These are phyloP conservation scores for Dothidotthia symphoricarpi DNA, from an alignment of 2,329 filamentous ascomycete species.

Conservation along the genomic window DNA sequence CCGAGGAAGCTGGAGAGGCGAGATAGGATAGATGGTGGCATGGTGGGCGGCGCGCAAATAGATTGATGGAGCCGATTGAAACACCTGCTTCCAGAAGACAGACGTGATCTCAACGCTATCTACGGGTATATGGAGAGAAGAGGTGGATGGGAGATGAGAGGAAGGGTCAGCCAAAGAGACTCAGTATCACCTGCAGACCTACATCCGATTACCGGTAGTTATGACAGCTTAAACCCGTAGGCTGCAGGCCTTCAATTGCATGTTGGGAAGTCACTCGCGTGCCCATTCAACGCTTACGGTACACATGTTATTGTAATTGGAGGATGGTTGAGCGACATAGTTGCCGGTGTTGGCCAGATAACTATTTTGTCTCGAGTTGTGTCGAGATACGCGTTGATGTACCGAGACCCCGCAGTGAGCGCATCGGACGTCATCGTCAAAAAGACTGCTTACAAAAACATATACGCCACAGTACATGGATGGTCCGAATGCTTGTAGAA, in stretches of 20 bases:
- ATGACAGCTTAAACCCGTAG: conserved; percentile 14
- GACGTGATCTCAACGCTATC: neutral
- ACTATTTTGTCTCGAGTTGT: no score
- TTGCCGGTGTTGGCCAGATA: no score
- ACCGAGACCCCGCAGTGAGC: no score
- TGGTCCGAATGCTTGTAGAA: no score
- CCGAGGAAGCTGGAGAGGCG: conserved; percentile 33
- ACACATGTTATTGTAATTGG: conserved; percentile 1
- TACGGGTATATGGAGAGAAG: conserved; percentile 1
- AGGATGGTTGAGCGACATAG: neutral
- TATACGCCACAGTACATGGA: no score
- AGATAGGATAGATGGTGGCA: conserved; percentile 19
- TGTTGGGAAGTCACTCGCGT: conserved; percentile 8
- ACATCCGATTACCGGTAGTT: conserved; percentile 5
- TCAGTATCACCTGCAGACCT: conserved; percentile 1
- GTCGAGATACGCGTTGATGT: no score
- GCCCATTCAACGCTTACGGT: conserved; percentile 1
- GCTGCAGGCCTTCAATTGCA: neutral
- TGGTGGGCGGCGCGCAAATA: conserved; percentile 4
- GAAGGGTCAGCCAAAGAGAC: no score
- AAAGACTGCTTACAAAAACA: no score
- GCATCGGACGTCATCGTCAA: no score
- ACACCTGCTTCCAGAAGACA: conserved; percentile 1
- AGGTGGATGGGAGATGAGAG: neutral
- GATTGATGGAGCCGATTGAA: neutral